These are phyloP conservation scores for Thraustochytrium sp. DNA, from an alignment of 352 stramenopile genomes.

Conservation along the genomic window DNA sequence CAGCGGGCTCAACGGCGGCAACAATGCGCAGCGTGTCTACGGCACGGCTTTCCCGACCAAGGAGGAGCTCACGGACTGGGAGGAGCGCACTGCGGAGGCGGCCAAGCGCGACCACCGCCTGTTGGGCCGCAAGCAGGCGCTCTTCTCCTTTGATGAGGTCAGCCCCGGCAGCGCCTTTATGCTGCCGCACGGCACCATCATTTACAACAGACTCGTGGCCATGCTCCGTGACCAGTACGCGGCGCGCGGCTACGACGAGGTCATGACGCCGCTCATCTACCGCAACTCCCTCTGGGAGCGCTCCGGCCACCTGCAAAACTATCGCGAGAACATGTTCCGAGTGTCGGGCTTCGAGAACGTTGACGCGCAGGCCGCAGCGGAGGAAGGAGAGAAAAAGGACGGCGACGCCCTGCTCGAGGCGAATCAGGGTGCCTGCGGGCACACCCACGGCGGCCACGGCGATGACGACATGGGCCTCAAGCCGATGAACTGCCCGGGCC, in stretches of 20 bases:
- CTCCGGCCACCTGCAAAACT: slow-evolving; percentile 91
- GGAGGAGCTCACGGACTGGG: slow-evolving; percentile 92
- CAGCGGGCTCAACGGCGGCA: slow-evolving; percentile 87
- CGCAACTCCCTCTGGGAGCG: slow-evolving; percentile 96
- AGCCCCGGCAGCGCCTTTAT: slow-evolving; percentile 95
- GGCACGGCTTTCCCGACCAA: slow-evolving; percentile 96
- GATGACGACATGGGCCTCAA: slow-evolving; percentile 71
- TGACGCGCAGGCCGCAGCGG: slow-evolving; percentile 57
- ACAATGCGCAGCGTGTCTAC: slow-evolving; percentile 87
- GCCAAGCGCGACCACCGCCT: slow-evolving; percentile 92
- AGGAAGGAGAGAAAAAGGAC: background rate
- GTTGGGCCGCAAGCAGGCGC: slow-evolving; percentile 86
- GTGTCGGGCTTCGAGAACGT: slow-evolving; percentile 90
- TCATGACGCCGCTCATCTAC: slow-evolving; percentile 87
- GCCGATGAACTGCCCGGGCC: slow-evolving; percentile 98
- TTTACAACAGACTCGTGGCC: slow-evolving; percentile 97
- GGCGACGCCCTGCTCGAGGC: background rate
- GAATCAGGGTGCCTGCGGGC: background rate
- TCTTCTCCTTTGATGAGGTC: slow-evolving; percentile 90
- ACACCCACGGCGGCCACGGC: background rate
- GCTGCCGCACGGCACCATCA: slow-evolving; percentile 88
- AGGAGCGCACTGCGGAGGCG: slow-evolving; percentile 87
- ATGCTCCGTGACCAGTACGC: slow-evolving; percentile 89
- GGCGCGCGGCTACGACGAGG: slow-evolving; percentile 80
- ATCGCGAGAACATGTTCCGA: slow-evolving; percentile 98